Percentiles rank a stretch among this genome's conserved stretches.
phyloP scores from a whole-genome alignment of 192 early-diverging fungal genomes.

The Allomyces arbusculus region DNA sequence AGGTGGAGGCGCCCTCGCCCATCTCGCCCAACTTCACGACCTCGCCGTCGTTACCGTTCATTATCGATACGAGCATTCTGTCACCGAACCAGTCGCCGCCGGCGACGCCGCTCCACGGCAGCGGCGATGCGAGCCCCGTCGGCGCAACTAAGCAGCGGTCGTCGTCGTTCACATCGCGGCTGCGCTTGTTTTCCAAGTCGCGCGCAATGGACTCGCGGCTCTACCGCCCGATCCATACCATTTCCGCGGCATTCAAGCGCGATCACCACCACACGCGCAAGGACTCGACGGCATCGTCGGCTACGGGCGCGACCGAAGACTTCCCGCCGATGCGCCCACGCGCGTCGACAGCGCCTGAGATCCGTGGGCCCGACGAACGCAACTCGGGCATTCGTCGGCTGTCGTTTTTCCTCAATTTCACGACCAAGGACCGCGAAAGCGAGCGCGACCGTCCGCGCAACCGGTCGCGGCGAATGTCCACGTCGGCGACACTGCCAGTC shows the following conservation, averaged over 20 bases:
- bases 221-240: not conserved
- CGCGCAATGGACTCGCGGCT: not conserved
- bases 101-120: no score
- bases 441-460: not conserved
- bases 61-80: not conserved
- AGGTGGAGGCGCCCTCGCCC: not conserved
- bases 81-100: not conserved
- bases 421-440: not conserved
- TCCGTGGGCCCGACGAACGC: not conserved
- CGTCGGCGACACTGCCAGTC: not conserved
- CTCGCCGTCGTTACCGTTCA: not conserved
- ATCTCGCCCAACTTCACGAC: not conserved
- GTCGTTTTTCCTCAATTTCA: not conserved
- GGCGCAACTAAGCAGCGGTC: no score
- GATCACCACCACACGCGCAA: not conserved
- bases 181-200: not conserved
- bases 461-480: not conserved
- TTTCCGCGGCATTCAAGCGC: not conserved
- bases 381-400: not conserved
- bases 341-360: not conserved
- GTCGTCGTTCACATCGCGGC: not conserved
- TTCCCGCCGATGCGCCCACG: not conserved
- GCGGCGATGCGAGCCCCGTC: no score
- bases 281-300: not conserved
- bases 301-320: not conserved